Conservation (phyloP, 768 basidiomycete genomes). For the Pleurotus eryngii region DNA sequence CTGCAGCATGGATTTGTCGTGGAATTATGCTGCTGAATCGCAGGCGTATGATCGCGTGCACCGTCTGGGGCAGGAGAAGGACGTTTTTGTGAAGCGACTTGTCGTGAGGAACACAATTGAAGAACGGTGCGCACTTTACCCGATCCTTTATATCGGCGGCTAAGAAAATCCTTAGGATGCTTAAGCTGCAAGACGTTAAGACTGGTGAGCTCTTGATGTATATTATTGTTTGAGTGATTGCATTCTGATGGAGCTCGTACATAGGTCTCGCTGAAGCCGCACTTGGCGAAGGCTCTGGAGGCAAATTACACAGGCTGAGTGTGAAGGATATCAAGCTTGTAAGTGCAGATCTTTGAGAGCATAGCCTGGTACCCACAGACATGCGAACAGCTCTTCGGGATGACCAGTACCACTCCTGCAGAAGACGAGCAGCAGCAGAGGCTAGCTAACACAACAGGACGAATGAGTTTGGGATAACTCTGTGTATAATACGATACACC, state of each 20-base stretch:
- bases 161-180: slow-evolving; percentile 43
- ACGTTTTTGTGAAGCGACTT: slow-evolving; percentile 62
- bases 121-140: slow-evolving; percentile 53
- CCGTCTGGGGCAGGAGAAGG: slow-evolving; percentile 68
- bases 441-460: not conserved
- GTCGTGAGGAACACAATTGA: slow-evolving; percentile 71
- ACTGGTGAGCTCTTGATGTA: slow-evolving; percentile 31
- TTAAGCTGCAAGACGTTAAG: slow-evolving; percentile 68
- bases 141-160: not conserved
- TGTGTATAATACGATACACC: no score
- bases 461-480: no score
- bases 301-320: slow-evolving; percentile 60
- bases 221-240: no score
- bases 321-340: slow-evolving; percentile 69
- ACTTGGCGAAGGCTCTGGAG: slow-evolving; percentile 63
- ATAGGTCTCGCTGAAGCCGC: slow-evolving; percentile 63
- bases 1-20: slow-evolving; percentile 64
- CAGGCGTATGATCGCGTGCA: slow-evolving; percentile 60
- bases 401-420: slow-evolving; percentile 18
- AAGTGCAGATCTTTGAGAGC: slow-evolving; percentile 16
- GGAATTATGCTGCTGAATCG: slow-evolving; percentile 71
- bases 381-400: slow-evolving; percentile 32
- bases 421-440: not conserved
- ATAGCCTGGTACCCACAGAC: no score
- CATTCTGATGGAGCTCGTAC: no score